Conservation (phyloP, 345 rosid species). For the Eucalyptus pauciflora region DNA sequence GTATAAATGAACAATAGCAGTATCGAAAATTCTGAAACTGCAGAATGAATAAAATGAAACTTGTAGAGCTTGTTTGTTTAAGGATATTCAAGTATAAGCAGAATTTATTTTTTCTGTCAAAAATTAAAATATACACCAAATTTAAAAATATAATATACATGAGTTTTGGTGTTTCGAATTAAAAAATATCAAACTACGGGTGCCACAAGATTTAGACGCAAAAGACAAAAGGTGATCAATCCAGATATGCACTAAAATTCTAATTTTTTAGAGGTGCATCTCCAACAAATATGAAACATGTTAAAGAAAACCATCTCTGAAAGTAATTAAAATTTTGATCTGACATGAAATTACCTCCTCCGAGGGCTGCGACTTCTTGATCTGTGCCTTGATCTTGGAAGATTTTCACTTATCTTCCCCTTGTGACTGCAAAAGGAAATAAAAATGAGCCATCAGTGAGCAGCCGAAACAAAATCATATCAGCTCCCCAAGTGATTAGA, state of each 20-base stretch:
- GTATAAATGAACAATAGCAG: neutral
- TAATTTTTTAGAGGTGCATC: neutral
- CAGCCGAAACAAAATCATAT: neutral
- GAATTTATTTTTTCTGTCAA: neutral
- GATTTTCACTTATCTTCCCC: conserved; percentile 22
- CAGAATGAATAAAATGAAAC: neutral
- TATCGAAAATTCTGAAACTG: neutral
- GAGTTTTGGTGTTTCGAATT: neutral
- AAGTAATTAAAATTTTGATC: neutral
- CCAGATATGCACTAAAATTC: neutral
- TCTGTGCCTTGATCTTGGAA: conserved; percentile 12
- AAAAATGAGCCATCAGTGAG: neutral
- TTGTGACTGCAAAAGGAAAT: conserved; percentile 9
- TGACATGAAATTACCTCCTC: conserved; percentile 6
- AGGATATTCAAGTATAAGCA: neutral
- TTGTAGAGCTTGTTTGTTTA: neutral
- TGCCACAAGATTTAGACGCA: neutral
- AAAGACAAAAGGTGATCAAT: neutral
- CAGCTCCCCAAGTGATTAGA: neutral
- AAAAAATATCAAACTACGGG: neutral
- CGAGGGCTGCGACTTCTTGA: conserved; percentile 38
- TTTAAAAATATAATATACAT: neutral
- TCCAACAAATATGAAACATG: neutral
- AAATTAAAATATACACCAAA: neutral
- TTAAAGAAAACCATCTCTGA: neutral